These are phyloP conservation scores for Mycena kentingensis DNA, from an alignment of 768 basidiomycete species.

Conservation along the genomic window DNA sequence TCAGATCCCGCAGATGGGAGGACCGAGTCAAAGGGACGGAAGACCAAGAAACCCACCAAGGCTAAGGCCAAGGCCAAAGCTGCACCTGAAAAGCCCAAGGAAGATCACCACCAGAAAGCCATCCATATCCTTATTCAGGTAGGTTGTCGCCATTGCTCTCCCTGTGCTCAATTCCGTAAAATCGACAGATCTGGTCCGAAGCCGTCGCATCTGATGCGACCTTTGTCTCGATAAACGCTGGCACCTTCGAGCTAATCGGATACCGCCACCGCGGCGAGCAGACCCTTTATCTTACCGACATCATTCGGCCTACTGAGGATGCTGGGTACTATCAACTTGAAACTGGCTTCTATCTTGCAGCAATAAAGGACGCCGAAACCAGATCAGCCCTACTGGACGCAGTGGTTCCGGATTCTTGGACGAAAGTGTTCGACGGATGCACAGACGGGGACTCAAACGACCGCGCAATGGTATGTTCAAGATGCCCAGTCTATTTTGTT, in stretches of 20 bases:
- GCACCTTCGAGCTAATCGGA: neutral
- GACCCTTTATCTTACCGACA: neutral
- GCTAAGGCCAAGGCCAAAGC: too few species aligned
- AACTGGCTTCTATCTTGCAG: neutral
- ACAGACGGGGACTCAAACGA: too few species aligned
- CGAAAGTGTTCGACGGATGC: neutral
- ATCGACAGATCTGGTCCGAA: neutral
- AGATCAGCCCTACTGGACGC: neutral
- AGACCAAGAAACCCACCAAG: too few species aligned
- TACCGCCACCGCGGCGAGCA: neutral
- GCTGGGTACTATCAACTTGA: neutral
- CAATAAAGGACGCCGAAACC: neutral
- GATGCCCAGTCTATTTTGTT: too few species aligned
- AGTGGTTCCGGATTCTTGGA: neutral
- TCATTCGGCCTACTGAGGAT: neutral
- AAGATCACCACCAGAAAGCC: too few species aligned
- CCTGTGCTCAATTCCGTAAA: too few species aligned
- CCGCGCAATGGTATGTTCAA: too few species aligned
- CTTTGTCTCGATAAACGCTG: neutral
- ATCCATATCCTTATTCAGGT: too few species aligned
- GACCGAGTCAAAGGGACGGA: too few species aligned
- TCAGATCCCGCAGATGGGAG: too few species aligned
- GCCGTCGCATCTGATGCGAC: neutral
- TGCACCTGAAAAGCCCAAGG: too few species aligned
- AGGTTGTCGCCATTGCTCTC: too few species aligned